Evolutionary conservation across 2,329 filamentous ascomycete genomes (phyloP), one percentile per base, ranked within the genome.

Genomic region (Mariannaea sp.): DNA sequence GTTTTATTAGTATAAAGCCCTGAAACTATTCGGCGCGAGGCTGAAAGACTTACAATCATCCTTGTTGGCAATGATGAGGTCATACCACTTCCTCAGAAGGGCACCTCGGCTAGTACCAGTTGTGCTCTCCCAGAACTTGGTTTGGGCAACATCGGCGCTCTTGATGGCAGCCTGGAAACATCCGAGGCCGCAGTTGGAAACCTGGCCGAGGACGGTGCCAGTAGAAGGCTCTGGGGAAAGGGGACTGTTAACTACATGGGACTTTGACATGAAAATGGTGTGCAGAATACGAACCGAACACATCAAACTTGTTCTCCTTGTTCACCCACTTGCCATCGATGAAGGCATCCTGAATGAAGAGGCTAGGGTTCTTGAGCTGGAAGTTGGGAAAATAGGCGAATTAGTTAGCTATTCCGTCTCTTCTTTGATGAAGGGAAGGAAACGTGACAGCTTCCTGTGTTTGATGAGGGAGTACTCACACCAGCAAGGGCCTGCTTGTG

Each of bases 231-330:
- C 62, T 65, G 33, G 13, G 9, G 22, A 2, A 38, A 10, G 10
- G 10, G 10, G 1, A 12, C n/a, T n/a, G 36, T 63, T 36, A 61
- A 53, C 32, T 56, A 49, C 5, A 1, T 7, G 19, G 1, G n/a
- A n/a, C n/a, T 10, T 20, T 5, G 14, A 2, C 10, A 29, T 38
- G 44, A 7, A 9, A 30, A 51, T 62, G 7, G 42, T 7, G 35
- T 8, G 10, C 13, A n/a, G 22, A 10, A 13, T 4, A 62, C 62
- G 48, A 36, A 65, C 63, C 64, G 29, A 66, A 66, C 22, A 66
- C 64, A 17, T 66, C 64, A 7, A 66, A 66, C 47, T 65, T 66
- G 53, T 64, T 63, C n/a, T 66, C 62, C 52, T 66, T 66, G 48
- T 60, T 16, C 20, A 64, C 62, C 64, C 64, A 66, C 58, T 64